Conservation (phyloP, 2,329 filamentous ascomycete genomes). For the Ophidiomyces ophidiicola region DNA sequence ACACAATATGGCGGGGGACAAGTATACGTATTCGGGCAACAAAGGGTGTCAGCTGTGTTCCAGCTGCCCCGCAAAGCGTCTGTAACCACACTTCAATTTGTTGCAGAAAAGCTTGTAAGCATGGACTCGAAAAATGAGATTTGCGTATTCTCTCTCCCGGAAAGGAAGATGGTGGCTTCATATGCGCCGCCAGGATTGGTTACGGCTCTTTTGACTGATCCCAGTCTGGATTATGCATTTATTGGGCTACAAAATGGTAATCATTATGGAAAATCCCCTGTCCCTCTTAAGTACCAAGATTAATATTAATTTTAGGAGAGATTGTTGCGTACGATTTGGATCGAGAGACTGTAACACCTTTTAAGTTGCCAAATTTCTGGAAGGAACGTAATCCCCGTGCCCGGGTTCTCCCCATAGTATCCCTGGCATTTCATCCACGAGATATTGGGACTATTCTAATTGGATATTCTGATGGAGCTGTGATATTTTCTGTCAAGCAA, state of each 20-base stretch:
- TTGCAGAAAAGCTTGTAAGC: conserved; percentile 70
- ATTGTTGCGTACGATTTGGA: conserved; percentile 90
- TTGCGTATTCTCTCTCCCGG: conserved; percentile 66
- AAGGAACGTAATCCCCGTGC: conserved; percentile 56
- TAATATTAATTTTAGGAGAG: conserved; percentile 43
- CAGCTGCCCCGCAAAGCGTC: conserved; percentile 59
- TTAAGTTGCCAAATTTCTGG: conserved; percentile 84
- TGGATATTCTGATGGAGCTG: conserved; percentile 78
- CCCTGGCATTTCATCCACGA: conserved; percentile 72
- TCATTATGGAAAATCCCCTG: neutral
- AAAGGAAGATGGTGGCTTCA: conserved; percentile 52
- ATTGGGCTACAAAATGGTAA: conserved; percentile 62
- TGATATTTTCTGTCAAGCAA: conserved; percentile 90
- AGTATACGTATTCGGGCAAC: conserved; percentile 79
- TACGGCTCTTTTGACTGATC: conserved; percentile 64
- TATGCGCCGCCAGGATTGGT: conserved; percentile 68
- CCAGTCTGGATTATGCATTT: conserved; percentile 86
- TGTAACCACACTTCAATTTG: conserved; percentile 69
- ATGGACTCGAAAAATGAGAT: conserved; percentile 80
- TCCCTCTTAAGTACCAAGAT: neutral
- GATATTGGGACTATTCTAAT: conserved; percentile 87
- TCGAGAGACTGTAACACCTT: conserved; percentile 59
- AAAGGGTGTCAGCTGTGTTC: conserved; percentile 64
- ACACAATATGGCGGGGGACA: conserved; percentile 74
- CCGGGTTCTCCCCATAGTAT: conserved; percentile 54